Evolutionary conservation across 768 basidiomycete species (phyloP).

Genomic region (Gyrodon lividus): DNA sequence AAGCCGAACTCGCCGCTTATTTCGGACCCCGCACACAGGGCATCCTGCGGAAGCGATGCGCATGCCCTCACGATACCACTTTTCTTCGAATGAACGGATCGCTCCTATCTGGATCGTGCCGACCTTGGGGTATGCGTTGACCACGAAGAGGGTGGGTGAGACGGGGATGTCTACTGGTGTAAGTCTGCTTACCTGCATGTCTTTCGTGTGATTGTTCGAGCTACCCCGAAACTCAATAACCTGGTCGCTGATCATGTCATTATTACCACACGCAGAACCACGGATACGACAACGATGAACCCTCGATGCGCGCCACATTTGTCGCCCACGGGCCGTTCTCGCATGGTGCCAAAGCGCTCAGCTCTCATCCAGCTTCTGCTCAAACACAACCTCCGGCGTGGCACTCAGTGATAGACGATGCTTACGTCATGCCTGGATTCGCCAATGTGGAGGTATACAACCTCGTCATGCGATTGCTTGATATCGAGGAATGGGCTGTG

Average conservation of each 20-base stretch:
- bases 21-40: not conserved
- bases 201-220: too few relatives aligned
- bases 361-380: slow-evolving; percentile 36
- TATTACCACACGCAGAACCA: slow-evolving; percentile 56
- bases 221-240: too few relatives aligned
- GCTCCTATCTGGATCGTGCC: slow-evolving; percentile 88
- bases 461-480: slow-evolving; percentile 73
- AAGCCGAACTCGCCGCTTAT: not conserved
- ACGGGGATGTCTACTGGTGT: slow-evolving; percentile 74
- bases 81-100: slow-evolving; percentile 69
- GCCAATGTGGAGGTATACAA: slow-evolving; percentile 84
- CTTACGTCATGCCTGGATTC: slow-evolving; percentile 80
- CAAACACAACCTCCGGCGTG: slow-evolving; percentile 34
- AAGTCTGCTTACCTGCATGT: slow-evolving; percentile 28
- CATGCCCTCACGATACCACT: slow-evolving; percentile 84
- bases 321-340: slow-evolving; percentile 92
- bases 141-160: slow-evolving; percentile 59
- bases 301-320: slow-evolving; percentile 86
- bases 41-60: slow-evolving; percentile 13
- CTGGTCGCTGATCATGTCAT: not conserved
- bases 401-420: slow-evolving; percentile 58
- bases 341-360: slow-evolving; percentile 51
- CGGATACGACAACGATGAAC: slow-evolving; percentile 81
- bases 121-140: slow-evolving; percentile 75
- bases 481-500: slow-evolving; percentile 54